Evolutionary conservation across 768 basidiomycete genomes (phyloP), one percentile per base, ranked within the genome.

Genomic region (Boletus vinaceobasis): DNA sequence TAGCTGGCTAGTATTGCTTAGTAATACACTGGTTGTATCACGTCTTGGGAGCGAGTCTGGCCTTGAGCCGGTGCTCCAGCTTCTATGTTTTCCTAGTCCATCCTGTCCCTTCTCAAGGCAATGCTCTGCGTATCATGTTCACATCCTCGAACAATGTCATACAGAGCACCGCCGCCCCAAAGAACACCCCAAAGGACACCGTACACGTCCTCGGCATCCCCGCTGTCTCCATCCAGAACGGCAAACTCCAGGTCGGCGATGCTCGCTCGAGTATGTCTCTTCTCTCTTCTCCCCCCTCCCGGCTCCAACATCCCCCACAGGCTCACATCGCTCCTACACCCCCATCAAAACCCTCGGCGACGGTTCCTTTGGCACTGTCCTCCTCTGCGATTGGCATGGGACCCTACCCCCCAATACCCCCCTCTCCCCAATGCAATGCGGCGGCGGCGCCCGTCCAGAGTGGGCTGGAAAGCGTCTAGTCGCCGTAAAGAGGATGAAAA

Each of bases 371-470:
- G 97, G 97, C 48, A 98, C 94, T 4, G 97, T 99, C 60, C 93
- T 91, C 86, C 82, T 99, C 63, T 97, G 95, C 73, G 97, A 99
- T 80, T 99, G 96, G 96, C 93, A 97, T 79, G 92, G 91, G 67
- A 85, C 90, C 58, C 78, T 98, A 69, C 92, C 93, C 69, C 86
- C 92, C 71, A 89, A 90, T 79, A 91, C 90, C 48, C 87, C 88
- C 40, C 75, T 93, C 59, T 93, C 93, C 21, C 90, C 94, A 36
- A 97, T 97, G 95, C 94, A 97, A 71, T 92, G 92, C 73, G 91
- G 92, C 46, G 89, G 88, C 48, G 91, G 93, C 52, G 90, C 91
- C 44, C 77, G 93, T 60, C 90, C 93, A 57, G 96, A 98, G 71
- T 99, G 95, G 87, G 80, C 82, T 46, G 93, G 92, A 53, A 98